A percentile compares a stretch with the other conserved stretches of the same genome.
Conservation (phyloP, 306 rosid genomes). For the Dryas alaskensis region DNA sequence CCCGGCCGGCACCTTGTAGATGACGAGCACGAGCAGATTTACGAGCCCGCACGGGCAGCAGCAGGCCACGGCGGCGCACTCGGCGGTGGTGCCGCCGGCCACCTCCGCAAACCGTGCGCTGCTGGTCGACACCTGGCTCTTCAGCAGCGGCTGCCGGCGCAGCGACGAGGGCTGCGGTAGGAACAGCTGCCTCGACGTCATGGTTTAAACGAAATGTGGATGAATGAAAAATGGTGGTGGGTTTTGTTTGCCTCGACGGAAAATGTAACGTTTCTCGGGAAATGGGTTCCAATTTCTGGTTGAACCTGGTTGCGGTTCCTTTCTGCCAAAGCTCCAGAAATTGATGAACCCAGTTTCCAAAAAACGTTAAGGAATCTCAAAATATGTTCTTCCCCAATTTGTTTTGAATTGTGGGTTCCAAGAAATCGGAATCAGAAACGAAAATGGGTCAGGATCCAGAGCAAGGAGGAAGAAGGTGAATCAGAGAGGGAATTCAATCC, state of each 20-base stretch:
- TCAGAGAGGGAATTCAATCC: neutral
- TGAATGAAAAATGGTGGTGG: too few species aligned
- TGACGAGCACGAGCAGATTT: conserved; percentile 46
- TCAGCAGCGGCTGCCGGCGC: conserved; percentile 40
- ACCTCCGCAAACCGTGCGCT: conserved; percentile 54
- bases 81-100: conserved; percentile 76
- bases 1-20: conserved; percentile 75
- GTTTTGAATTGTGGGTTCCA: too few species aligned
- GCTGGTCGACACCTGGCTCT: conserved; percentile 10
- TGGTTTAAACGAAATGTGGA: neutral
- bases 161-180: conserved; percentile 22
- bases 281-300: neutral
- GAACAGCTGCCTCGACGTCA: conserved; percentile 35
- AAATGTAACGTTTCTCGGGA: neutral
- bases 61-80: conserved; percentile 83
- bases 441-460: conserved; percentile 17
- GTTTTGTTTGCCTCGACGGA: neutral
- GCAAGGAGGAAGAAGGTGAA: conserved; percentile 11
- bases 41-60: conserved; percentile 59
- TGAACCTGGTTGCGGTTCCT: too few species aligned
- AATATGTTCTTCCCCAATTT: too few species aligned
- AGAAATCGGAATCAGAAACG: too few species aligned
- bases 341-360: too few species aligned
- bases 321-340: too few species aligned
- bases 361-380: neutral